Percentiles rank a stretch among this genome's conserved stretches.
Conservation (phyloP, 306 rosid genomes). For the Vigna radiata region DNA sequence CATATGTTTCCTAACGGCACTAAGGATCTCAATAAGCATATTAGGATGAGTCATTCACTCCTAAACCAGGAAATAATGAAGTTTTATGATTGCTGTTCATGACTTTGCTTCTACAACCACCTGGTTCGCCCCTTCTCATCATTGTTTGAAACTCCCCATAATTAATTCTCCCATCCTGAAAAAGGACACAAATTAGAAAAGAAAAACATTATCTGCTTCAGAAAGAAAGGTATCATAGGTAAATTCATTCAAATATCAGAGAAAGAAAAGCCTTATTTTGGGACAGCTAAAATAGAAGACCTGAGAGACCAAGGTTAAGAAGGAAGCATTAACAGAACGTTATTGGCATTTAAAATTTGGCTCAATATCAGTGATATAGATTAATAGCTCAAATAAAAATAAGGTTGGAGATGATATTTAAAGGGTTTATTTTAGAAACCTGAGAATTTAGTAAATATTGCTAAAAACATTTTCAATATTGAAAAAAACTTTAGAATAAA, state of each 20-base stretch:
- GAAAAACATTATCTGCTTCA: neutral
- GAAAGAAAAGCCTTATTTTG: neutral
- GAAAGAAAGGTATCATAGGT: neutral
- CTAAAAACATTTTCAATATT: no score
- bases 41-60: constrained; percentile 57
- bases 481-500: no score
- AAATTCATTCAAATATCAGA: neutral
- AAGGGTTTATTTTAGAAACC: no score
- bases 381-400: neutral
- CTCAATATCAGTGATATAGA: neutral
- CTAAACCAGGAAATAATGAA: constrained; percentile 74
- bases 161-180: constrained; percentile 89
- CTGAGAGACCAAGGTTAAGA: neutral
- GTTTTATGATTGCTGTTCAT: constrained; percentile 67
- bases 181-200: neutral
- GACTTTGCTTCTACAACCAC: constrained; percentile 63
- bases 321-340: neutral
- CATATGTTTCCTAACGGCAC: constrained; percentile 47
- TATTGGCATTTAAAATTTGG: neutral
- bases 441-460: no score
- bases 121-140: constrained; percentile 80
- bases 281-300: no score
- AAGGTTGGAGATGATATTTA: no score
- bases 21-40: constrained; percentile 40
- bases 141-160: constrained; percentile 88